Base-by-base conservation (phyloP, 2,329 filamentous ascomycete species). In the Mariannaea sp. region DNA sequence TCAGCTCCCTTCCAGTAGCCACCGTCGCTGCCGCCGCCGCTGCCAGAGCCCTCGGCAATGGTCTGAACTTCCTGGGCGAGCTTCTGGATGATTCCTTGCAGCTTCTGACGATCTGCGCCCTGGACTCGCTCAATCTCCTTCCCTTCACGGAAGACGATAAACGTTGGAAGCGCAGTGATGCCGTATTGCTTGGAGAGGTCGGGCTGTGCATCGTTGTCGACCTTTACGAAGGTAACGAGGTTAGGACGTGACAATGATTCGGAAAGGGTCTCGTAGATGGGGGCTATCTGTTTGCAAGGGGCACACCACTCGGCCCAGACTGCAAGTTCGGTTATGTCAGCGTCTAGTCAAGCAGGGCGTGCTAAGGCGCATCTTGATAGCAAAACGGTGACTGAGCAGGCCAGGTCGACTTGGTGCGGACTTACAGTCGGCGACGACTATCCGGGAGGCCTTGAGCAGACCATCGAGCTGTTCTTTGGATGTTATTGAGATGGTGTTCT, bases 351-450 rank as follows among this genome's bases (percentile, higher is more conserved):
- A 41, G 38, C 17, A 45, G 39, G 40, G 39, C 26, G 42, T 36
- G 40, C 55, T 41, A 47, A 53, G 54, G 51, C 53, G 58, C 48
- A 54, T 56, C 49, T 52, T 36, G 44, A 47, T 45, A 46, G 38
- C 38, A 35, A 58, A 56, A 19, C 42, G 33, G 32, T 30, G 43
- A 24, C 17, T 41, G n/a, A 40, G 26, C 50, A 57, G 55, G 62
- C 54, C 60, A 66, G 59, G 61, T 54, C 62, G 41, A 39, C 56
- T 35, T 53, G 43, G 19, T 14, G 38, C 16, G 24, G 42, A 17
- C 90, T 82, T 78, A 96, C 92, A 97, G 75, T 96, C 90, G 67
- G 88, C 86, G 49, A 97, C 87, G 35, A 97, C 90, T 55, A 96
- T 84, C 61, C 83, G 84, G 27, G 89, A 92, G 49, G 81, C 84